Evolutionary conservation across 495 filamentous ascomycete genomes (phyloP), one percentile per base, ranked within the genome.

Genomic region (Penicillium argentinense): DNA sequence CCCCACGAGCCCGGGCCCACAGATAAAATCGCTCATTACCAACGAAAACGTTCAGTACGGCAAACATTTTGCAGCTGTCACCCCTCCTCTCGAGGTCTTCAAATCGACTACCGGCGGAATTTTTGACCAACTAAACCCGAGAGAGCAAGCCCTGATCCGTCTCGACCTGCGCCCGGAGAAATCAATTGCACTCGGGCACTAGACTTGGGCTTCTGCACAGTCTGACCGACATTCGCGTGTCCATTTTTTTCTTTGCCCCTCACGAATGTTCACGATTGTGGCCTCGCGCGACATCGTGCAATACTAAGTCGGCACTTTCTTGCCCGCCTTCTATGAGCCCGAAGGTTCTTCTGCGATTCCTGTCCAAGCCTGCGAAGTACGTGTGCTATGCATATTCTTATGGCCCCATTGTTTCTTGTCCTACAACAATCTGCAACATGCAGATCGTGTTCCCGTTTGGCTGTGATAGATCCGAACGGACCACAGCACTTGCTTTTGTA

Each of bases 331-430:
- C 80, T 80, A 97, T 96, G 92, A 92, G 81, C 84, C 84, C 83
- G 69, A 85, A 83, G 75, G 90, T 96, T 69, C 84, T 96, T 57
- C 81, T 97, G 62, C 88, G 89, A 75, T 91, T 96, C 75, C 81
- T 97, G 53, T 96, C 89, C 51, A 95, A 95, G 77, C 92, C 91
- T 60, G 89, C 88, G 64, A 96, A 96, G 91, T 97, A 71, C 68
- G 87, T 76, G 13, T 30, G n/a, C n/a, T n/a, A n/a, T n/a, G n/a
- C n/a, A n/a, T n/a, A n/a, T n/a, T n/a, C n/a, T n/a, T n/a, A 41
- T 54, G 25, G 16, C 13, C 9, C 14, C 29, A 14, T 39, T 33
- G 34, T 8, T 45, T 30, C 14, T 47, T 17, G 11, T 44, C 27
- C 18, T 19, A 27, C 22, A 27, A 28, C 17, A 21, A 8, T 21